phyloP scores from a whole-genome alignment of 208 protist species.

The Trypanosoma scelopori region DNA sequence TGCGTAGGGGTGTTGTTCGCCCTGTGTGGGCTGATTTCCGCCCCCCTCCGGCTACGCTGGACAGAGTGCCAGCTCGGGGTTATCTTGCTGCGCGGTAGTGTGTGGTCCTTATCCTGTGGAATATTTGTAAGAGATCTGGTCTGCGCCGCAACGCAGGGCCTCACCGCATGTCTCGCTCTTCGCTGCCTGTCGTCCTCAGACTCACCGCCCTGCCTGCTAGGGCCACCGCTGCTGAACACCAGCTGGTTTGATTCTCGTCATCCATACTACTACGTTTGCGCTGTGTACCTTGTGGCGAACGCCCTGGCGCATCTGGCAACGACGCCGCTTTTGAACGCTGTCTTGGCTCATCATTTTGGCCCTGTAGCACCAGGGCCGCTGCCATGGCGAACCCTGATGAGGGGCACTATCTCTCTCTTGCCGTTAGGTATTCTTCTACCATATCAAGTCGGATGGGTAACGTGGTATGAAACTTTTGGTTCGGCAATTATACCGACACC shows the following conservation, averaged over 20 bases:
- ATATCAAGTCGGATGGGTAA: conserved; percentile 61
- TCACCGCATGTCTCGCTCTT: conserved; percentile 23
- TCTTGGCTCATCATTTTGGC: conserved; percentile 69
- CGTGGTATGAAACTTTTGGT: conserved; percentile 73
- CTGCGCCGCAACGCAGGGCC: conserved; percentile 44
- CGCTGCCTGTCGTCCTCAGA: conserved; percentile 5
- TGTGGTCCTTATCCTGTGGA: conserved; percentile 72
- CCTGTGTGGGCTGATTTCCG: conserved; percentile 41
- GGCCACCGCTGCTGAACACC: conserved; percentile 15
- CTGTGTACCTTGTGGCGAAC: conserved; percentile 38
- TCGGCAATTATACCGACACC: conserved; percentile 68
- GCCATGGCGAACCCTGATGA: conserved; percentile 35
- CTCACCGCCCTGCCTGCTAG: conserved; percentile 8
- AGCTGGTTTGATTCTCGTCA: conserved; percentile 54
- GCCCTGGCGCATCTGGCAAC: conserved; percentile 48
- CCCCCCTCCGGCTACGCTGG: conserved; percentile 64
- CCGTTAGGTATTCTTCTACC: conserved; percentile 53
- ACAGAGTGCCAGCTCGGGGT: conserved; percentile 71
- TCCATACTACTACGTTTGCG: conserved; percentile 68
- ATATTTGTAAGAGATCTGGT: conserved; percentile 42
- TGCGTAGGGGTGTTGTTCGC: conserved; percentile 55
- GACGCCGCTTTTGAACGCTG: conserved; percentile 56
- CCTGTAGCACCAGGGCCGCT: conserved; percentile 40
- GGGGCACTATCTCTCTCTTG: conserved; percentile 33
- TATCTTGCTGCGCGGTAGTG: conserved; percentile 63